Evolutionary conservation across 2,329 filamentous ascomycete species (phyloP).

Genomic region (Colletotrichum theobromicola): DNA sequence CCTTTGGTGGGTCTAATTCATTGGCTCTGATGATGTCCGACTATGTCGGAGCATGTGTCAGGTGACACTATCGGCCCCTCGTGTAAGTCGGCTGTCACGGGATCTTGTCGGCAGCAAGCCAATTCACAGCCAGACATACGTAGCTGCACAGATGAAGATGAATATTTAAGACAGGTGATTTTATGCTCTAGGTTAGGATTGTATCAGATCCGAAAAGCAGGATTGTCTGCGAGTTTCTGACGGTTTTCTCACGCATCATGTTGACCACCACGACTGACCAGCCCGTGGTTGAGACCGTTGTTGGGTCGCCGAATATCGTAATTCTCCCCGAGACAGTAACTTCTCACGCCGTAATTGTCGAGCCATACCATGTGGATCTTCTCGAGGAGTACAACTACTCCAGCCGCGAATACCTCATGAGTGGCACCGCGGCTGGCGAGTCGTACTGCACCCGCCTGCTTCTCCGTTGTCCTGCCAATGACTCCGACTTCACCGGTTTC

Average conservation of each 20-base stretch:
- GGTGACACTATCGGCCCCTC: neutral
- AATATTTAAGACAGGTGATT: no score
- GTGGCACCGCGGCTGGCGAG: constrained; percentile 15
- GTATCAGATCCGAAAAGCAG: no score
- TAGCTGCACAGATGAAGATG: neutral
- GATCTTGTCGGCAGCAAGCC: neutral
- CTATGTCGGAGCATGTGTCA: neutral
- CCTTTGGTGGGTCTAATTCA: neutral
- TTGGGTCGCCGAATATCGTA: neutral
- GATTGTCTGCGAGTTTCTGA: neutral
- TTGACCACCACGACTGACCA: neutral
- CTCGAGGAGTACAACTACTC: constrained; percentile 22
- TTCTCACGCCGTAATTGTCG: constrained; percentile 12
- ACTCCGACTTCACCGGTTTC: constrained; percentile 14
- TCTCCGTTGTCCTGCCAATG: constrained; percentile 16
- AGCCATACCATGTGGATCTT: constrained; percentile 24
- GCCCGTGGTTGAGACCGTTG: neutral
- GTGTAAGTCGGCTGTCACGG: neutral
- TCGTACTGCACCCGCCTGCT: constrained; percentile 23
- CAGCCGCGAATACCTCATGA: constrained; percentile 22
- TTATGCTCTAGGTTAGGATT: no score
- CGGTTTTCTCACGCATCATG: neutral
- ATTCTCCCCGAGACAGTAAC: constrained; percentile 10
- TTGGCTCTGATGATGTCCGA: neutral
- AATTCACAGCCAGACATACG: neutral